A percentile compares a stretch with the other conserved stretches of the same genome.
These are phyloP conservation scores for Lophiotrema nucula DNA, from an alignment of 495 filamentous ascomycete genomes.

Conservation along the genomic window DNA sequence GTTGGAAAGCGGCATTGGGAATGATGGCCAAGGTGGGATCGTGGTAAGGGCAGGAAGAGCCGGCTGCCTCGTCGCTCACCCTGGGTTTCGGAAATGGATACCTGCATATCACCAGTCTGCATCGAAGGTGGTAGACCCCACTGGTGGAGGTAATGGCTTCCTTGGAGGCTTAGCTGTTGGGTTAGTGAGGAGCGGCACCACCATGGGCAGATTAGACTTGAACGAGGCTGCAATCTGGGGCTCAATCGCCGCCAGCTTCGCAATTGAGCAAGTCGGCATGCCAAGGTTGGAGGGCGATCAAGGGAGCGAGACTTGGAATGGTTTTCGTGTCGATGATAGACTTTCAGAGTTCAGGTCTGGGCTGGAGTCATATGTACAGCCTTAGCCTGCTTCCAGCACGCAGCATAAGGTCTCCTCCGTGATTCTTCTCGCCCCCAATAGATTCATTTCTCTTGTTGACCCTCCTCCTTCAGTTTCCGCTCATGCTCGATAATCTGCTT, in stretches of 20 bases:
- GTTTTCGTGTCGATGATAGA: constrained; percentile 50
- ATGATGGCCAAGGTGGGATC: constrained; percentile 47
- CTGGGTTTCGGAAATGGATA: constrained; percentile 45
- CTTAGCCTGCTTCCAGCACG: constrained; percentile 31
- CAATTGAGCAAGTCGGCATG: constrained; percentile 89
- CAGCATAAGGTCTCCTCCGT: constrained; percentile 23
- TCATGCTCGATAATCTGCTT: constrained; percentile 89
- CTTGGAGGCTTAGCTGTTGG: constrained; percentile 80
- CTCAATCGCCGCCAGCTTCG: constrained; percentile 85
- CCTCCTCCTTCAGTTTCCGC: constrained; percentile 58
- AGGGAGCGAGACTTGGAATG: constrained; percentile 79
- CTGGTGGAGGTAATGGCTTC: constrained; percentile 94
- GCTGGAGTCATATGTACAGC: constrained; percentile 52
- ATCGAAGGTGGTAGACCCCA: constrained; percentile 76
- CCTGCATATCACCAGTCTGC: constrained; percentile 57
- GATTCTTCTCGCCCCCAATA: too few species aligned
- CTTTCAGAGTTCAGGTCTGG: constrained; percentile 40
- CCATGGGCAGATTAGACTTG: constrained; percentile 47
- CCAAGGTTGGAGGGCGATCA: constrained; percentile 57
- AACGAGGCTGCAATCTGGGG: constrained; percentile 74
- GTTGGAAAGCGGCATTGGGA: constrained; percentile 53
- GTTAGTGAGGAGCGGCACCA: constrained; percentile 52
- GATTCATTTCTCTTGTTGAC: not conserved
- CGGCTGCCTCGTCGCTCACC: constrained; percentile 55
- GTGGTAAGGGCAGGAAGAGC: constrained; percentile 58